Evolutionary conservation across 257 asterid species (phyloP), one percentile per base, ranked within the genome.

Genomic region (Solanum appendiculatum): DNA sequence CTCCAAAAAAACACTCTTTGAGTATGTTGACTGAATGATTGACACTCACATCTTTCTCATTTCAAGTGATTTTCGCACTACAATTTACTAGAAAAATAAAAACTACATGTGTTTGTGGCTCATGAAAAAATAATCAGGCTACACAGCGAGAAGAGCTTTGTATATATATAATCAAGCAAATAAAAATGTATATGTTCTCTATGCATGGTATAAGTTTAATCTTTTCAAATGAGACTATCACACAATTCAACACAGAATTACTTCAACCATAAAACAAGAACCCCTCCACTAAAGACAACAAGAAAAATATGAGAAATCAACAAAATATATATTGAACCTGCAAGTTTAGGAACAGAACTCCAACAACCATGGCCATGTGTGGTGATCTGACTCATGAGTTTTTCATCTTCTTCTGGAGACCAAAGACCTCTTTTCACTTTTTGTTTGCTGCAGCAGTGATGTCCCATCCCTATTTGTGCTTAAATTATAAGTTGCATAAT

Each of bases 401-500:
- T 95, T 48, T 96, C 98, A 86, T 96, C 99, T 89, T 96, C 99
- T 83, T 95, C 98, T 4, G 99, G 99, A 9, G 99, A 96, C 99
- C 99, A 96, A 1, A 96, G 91, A 5, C 99, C 99, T 78, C 98
- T 90, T 92, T 94, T 96, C 2, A 96, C 99, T 88, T 95, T 96
- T 93, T 95, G 98, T 91, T 95, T 95, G 94, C 94, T 96, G 94
- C 99, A 96, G 90, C 99, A 96, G 78, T 92, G 98, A 93, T 96
- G 99, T 27, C 95, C 98, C 98, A 93, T 77, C 21, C 80, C 75
- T 80, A 16, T 86, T 1, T 56, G 31, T 60, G 15, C 33, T 60
- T n/a, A n/a, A 60, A 60, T n/a, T 60, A 60, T n/a, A 72, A 36
- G 8, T 10, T 73, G n/a, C 54, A 81, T 12, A 81, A 81, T 39